Conservation (phyloP, 2,329 filamentous ascomycete species). For the Aspergillus sp. region DNA sequence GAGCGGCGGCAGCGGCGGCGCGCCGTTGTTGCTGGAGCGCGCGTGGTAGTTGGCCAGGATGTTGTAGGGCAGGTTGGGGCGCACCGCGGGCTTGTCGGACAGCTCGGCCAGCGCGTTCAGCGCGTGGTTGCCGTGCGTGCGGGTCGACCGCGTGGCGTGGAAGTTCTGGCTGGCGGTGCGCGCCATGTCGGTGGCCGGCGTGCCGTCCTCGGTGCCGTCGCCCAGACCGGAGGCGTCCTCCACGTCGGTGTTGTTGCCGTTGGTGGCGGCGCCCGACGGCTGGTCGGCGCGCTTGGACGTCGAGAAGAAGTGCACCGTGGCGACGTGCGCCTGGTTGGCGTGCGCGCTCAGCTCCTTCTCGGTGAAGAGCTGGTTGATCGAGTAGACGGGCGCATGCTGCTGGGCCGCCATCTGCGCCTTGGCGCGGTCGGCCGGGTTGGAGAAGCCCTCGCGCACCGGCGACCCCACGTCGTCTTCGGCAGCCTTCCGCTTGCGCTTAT, state of each 20-base stretch:
- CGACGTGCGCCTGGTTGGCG: constrained; percentile 60
- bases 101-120: constrained; percentile 58
- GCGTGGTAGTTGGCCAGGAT: constrained; percentile 47
- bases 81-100: constrained; percentile 48
- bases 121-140: constrained; percentile 52
- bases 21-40: constrained; percentile 40
- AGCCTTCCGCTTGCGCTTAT: constrained; percentile 59
- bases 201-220: constrained; percentile 41
- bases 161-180: constrained; percentile 58
- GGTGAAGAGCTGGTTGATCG: constrained; percentile 64
- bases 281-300: constrained; percentile 51
- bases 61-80: constrained; percentile 47
- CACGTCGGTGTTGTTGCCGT: constrained; percentile 42
- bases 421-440: constrained; percentile 52
- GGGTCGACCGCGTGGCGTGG: constrained; percentile 55
- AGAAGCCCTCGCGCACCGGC: constrained; percentile 51
- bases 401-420: constrained; percentile 55
- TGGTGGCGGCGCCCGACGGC: constrained; percentile 35
- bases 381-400: constrained; percentile 59
- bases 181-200: constrained; percentile 57
- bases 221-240: constrained; percentile 36
- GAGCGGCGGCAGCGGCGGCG: constrained; percentile 42
- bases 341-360: constrained; percentile 65
- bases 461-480: constrained; percentile 59
- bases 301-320: constrained; percentile 58